Evolutionary conservation across 1,284 basidiomycete genomes (phyloP), one percentile per base, ranked within the genome.

Genomic region (Phylloporus sp.): DNA sequence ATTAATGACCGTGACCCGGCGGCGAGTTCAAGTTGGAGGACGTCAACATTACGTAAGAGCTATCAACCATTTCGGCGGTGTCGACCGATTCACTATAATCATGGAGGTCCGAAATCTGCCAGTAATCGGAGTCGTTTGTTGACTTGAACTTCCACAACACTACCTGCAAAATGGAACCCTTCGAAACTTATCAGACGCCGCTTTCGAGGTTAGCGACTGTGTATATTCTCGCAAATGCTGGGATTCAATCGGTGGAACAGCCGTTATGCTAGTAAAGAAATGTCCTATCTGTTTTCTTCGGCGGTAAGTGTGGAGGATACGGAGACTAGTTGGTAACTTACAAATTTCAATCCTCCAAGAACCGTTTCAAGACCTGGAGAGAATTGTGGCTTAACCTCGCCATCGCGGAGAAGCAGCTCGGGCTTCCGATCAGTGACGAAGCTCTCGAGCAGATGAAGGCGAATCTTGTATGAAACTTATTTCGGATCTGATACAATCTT

Each of bases 221-320:
- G 3, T 37, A 10, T 10, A 24, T 20, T 17, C 22, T 61, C 24
- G 11, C 39, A 49, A 31, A 46, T 24, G 64, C 50, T 32, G 61
- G 55, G 52, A 60, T 59, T 68, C 63, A 63, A 64, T 56, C 40
- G 26, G 64, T 69, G 59, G 60, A 59, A 34, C 70, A 98, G 96
- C 75, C 96, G 97, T 62, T 99, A 99, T 93, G 98, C 98, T 28
- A 96, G 94, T 84, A 97, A 97, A 77, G 97, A 98, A 81, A 98
- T 98, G 97, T 91, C 95, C 18, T 86, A 94, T 79, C 86, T 99
- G 62, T 99, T 98, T 82, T 98, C 96, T 49, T 87, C 92, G 62
- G 89, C 90, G 58, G 96, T 96, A 71, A 39, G 83, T 78, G 24
- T 57, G 52, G 29, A 34, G 44, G 20, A 28, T 40, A 4, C 18